These are phyloP conservation scores for Paracoccidioides lutzii DNA, from an alignment of 2,329 filamentous ascomycete species.

Conservation along the genomic window DNA sequence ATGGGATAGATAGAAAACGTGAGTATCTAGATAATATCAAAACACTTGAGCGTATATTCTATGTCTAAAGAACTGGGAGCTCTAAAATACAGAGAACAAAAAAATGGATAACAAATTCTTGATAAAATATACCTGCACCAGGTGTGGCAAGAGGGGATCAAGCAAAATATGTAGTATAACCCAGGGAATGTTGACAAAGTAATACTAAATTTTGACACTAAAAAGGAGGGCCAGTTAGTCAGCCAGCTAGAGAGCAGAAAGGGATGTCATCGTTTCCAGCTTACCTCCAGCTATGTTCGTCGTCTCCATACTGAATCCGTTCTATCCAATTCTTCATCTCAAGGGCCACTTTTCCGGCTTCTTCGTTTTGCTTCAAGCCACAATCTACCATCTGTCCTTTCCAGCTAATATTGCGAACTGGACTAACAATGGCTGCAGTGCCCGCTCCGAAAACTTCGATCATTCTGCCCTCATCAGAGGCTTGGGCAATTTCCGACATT, in stretches of 20 bases:
- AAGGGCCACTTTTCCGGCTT: slow-evolving; percentile 74
- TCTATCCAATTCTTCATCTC: slow-evolving; percentile 97
- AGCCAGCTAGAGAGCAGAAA: neutral
- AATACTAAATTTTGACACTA: slow-evolving; percentile 1
- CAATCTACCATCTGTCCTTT: slow-evolving; percentile 69
- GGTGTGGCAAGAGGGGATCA: neutral
- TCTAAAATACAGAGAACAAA: neutral
- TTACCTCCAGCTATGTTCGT: slow-evolving; percentile 83
- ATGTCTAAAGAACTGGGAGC: neutral
- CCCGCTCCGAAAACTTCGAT: slow-evolving; percentile 89
- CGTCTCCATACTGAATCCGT: slow-evolving; percentile 86
- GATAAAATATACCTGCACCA: neutral
- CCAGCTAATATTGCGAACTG: slow-evolving; percentile 82
- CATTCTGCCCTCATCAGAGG: slow-evolving; percentile 69
- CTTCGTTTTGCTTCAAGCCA: slow-evolving; percentile 64
- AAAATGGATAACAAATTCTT: neutral
- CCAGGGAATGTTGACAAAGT: neutral
- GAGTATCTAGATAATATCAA: neutral
- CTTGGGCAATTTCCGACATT: slow-evolving; percentile 73
- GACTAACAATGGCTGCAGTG: slow-evolving; percentile 87
- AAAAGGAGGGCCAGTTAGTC: slow-evolving; percentile 1
- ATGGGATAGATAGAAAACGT: neutral
- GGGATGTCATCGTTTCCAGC: slow-evolving; percentile 13
- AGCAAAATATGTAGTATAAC: neutral
- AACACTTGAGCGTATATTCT: neutral